These are phyloP conservation scores for Gracilariopsis chorda DNA, from an alignment of 23 red algal genomes.

Conservation along the genomic window DNA sequence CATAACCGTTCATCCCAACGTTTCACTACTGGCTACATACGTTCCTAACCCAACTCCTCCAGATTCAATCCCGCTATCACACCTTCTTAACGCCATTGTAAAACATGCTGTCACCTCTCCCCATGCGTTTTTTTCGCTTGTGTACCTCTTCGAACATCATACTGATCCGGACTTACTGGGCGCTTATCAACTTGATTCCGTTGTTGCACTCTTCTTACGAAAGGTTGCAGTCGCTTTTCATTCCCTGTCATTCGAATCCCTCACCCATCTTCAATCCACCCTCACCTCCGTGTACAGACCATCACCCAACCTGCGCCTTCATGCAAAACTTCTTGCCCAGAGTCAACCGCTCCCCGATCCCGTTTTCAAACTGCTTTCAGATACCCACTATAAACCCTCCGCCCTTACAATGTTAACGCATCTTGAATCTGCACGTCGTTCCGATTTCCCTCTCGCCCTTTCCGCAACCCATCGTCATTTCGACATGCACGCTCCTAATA, in stretches of 20 bases:
- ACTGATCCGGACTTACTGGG: background rate
- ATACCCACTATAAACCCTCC: background rate
- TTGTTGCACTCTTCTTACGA: conserved; percentile 14
- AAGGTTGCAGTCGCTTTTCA: conserved; percentile 50
- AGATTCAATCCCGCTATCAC: background rate
- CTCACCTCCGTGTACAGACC: background rate
- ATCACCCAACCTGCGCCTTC: background rate
- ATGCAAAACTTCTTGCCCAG: background rate
- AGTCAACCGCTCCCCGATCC: background rate
- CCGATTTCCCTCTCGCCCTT: background rate
- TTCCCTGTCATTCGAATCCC: conserved; percentile 41
- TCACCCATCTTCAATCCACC: background rate
- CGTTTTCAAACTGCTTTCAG: background rate
- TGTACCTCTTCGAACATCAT: background rate
- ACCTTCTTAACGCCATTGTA: background rate
- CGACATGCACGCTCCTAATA: conserved; percentile 26
- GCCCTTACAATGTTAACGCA: background rate
- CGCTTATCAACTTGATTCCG: conserved; percentile 2
- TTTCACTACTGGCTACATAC: background rate
- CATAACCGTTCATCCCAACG: background rate
- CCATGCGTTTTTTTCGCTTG: background rate
- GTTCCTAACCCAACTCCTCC: background rate
- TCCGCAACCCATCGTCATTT: conserved; percentile 39
- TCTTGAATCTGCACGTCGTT: conserved; percentile 29
- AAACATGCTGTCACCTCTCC: background rate